Percentiles rank a stretch among this genome's conserved stretches.
Conservation (phyloP, 2,329 filamentous ascomycete species). For the Beauveria sp. region DNA sequence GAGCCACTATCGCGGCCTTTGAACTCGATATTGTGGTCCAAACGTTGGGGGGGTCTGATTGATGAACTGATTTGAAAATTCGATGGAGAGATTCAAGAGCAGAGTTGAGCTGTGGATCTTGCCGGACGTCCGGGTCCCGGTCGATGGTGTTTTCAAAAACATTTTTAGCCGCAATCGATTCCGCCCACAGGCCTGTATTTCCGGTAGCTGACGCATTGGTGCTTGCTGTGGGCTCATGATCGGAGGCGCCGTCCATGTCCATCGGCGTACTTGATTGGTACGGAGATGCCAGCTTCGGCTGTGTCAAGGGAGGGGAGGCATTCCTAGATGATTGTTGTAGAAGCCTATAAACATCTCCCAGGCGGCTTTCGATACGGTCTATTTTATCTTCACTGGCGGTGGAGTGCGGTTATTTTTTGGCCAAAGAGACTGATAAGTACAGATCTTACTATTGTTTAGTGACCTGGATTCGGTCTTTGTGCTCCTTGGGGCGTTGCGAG, state of each 20-base stretch:
- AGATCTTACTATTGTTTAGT: constrained; percentile 6
- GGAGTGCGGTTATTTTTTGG: neutral
- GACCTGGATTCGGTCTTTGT: constrained; percentile 1
- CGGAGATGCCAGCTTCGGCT: neutral
- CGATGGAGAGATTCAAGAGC: neutral
- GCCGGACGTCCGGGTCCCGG: neutral
- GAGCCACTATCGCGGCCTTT: neutral
- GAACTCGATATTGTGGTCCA: neutral
- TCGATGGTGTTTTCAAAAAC: neutral
- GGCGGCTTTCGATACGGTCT: constrained; percentile 4
- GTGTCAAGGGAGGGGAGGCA: neutral
- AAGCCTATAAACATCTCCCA: neutral
- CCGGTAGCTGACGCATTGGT: neutral
- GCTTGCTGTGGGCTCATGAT: neutral
- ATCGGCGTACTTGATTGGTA: neutral
- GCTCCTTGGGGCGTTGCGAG: constrained; percentile 1
- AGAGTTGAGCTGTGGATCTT: neutral
- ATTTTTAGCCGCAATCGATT: neutral
- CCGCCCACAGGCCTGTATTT: neutral
- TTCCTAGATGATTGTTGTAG: neutral
- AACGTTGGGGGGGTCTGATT: neutral
- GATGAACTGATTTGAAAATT: neutral
- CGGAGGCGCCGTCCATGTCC: neutral
- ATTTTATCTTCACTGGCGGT: constrained; percentile 2
- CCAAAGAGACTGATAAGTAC: neutral